These are phyloP conservation scores for Solanum bulbocastanum DNA, from an alignment of 257 asterid genomes.

Conservation along the genomic window DNA sequence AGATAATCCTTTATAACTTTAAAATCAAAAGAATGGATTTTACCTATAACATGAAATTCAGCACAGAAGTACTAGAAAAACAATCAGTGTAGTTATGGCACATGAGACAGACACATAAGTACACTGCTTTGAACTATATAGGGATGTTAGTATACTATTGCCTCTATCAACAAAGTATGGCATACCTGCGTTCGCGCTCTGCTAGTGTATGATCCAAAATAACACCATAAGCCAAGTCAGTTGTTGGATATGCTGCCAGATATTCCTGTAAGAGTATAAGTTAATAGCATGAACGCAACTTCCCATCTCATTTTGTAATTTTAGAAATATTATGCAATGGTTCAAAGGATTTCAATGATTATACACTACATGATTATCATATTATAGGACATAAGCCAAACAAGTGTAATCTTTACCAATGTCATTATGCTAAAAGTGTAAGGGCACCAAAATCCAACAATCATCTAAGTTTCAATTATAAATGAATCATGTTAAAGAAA, in stretches of 20 bases:
- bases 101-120: not conserved
- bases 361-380: not conserved
- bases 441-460: not conserved
- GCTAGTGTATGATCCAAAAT: slow-evolving; percentile 96
- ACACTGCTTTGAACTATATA: not conserved
- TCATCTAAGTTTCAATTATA: not conserved
- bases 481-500: not conserved
- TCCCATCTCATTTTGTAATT: not conserved
- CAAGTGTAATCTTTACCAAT: not conserved
- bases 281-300: slow-evolving; percentile 3
- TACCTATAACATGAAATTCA: not conserved
- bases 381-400: not conserved
- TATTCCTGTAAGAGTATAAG: slow-evolving; percentile 62
- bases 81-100: not conserved
- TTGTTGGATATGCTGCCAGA: slow-evolving; percentile 60
- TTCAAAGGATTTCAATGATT: not conserved
- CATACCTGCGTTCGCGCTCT: slow-evolving; percentile 95
- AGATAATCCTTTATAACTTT: not conserved
- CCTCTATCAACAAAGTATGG: not conserved
- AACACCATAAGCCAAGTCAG: slow-evolving; percentile 89
- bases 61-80: not conserved
- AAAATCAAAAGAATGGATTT: not conserved
- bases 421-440: not conserved
- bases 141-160: not conserved
- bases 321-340: not conserved